Conservation (phyloP, 225 moss, liverwort and hornwort species). For the Bryoerythrophyllum caledonicum region DNA sequence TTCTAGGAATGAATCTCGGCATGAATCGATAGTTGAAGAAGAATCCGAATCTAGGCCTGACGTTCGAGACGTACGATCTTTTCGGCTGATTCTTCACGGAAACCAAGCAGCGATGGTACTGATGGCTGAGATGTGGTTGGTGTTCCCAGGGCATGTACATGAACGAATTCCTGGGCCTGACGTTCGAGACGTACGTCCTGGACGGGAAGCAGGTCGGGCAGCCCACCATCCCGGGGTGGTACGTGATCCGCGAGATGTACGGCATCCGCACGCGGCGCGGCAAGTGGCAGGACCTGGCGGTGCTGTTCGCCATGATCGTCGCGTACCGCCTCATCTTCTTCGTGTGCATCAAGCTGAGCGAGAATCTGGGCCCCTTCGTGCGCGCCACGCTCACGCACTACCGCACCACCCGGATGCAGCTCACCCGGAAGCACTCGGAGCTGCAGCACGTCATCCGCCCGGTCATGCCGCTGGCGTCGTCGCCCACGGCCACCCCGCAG, state of each 20-base stretch:
- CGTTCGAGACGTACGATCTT: too few species aligned
- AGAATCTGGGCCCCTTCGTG: constrained; percentile 51
- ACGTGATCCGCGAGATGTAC: constrained; percentile 48
- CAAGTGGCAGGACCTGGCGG: constrained; percentile 59
- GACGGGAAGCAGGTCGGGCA: constrained; percentile 36
- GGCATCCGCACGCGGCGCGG: constrained; percentile 40
- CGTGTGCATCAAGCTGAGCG: constrained; percentile 63
- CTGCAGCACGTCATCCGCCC: constrained; percentile 33
- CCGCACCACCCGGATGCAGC: constrained; percentile 21
- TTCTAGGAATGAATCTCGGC: too few species aligned
- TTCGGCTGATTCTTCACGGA: neutral
- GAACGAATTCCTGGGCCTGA: constrained; percentile 63
- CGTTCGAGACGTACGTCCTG: constrained; percentile 47
- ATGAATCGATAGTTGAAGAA: too few species aligned
- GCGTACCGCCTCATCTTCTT: constrained; percentile 65
- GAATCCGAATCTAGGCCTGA: too few species aligned
- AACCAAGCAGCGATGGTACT: too few species aligned
- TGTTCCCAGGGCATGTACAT: constrained; percentile 48
- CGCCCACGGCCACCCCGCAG: constrained; percentile 19
- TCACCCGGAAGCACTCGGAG: constrained; percentile 30
- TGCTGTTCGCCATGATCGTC: constrained; percentile 57
- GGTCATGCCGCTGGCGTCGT: neutral
- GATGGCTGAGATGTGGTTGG: too few species aligned
- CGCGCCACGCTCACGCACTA: constrained; percentile 41
- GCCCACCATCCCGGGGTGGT: constrained; percentile 44